Evolutionary conservation across 2,329 filamentous ascomycete genomes (phyloP), one percentile per base, ranked within the genome.

Genomic region (Penicillium sp.): DNA sequence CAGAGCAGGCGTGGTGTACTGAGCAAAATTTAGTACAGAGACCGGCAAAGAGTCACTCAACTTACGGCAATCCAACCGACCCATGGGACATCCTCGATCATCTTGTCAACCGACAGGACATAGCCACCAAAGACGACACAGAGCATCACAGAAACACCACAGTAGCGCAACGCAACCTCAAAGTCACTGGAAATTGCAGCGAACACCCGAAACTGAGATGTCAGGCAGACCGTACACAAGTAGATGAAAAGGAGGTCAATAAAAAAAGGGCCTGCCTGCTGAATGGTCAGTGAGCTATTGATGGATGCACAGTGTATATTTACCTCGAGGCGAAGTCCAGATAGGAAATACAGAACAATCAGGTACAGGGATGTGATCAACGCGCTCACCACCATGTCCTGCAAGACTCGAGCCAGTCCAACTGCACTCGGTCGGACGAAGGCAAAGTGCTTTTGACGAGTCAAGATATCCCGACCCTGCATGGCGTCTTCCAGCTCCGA

Each of bases 401-500:
- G 67, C 4, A 80, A 44, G 0, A 79, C 73, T 32, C 76, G 67
- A 51, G 66, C 82, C 66, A 74, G 60, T 14, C 65, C 69, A 23
- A 80, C 75, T 28, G 79, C 77, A 16, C 74, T 76, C 0, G 78
- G 79, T 10, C 75, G 67, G 44, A 81, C 80, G 57, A 82, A 80
- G 0, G 76, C 77, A 52, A 79, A 81, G 13, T 77, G 73, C 37
- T 76, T 73, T 45, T 82, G 79, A 12, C 77, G 77, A 65, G 62
- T 82, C 44, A 73, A 84, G 14, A 88, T 77, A 2, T 72, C 71
- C 28, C 84, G 73, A 4, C 83, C 80, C 35, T 76, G 75, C 22
- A 87, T 79, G n/a, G 82, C 82, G 44, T 81, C 82, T 71, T 82
- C 84, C 16, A 87, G 69, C 57, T 90, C 85, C 0, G 79, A 76